Base-by-base conservation (phyloP, 768 basidiomycete species). In the Lactarius sp. region DNA sequence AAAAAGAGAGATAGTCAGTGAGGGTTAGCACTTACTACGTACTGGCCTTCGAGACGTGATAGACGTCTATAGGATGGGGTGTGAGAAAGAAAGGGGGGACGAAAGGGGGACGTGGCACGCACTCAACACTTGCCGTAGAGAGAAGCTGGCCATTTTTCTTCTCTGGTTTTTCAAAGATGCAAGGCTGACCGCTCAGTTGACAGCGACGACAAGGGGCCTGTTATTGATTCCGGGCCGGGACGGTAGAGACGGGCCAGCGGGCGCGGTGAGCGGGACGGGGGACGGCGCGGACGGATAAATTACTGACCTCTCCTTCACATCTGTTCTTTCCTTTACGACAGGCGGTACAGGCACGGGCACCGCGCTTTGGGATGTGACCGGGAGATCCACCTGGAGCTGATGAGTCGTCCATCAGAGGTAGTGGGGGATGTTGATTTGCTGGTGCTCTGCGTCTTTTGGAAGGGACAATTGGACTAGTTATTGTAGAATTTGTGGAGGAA, bases 311-410 rank as follows among this genome's bases (percentile, higher is more conserved):
- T 76, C 92, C 91, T 78, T 94, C 92, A 73, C 92, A 94, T 74
- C 92, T 81, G 79, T 94, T 94, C 80, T 94, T 94, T 62, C 92
- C 92, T 70, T 91, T 92, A 73, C 92, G 85, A 76, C 92, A 94
- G 67, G 87, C 85, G 16, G 91, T 92, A 74, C 92, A 94, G 59
- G 92, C 92, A 67, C 90, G 80, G 60, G 90, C 89, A n/a, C 92
- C 92, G 70, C 91, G 82, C 81, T 93, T 94, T 50, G 91, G 90
- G 68, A 92, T 88, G 74, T 92, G 88, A n/a, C 79, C 71, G 36
- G 79, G 36, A 59, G 74, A 61, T 37, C 42, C 18, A 39, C 56
- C 61, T 76, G 79, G 22, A 70, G 58, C 18, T 61, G 63, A 69
- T 69, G 66, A 63, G n/a, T 64, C 66, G 18, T 60, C 47, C 73